These are phyloP conservation scores for Tilletia walkeri DNA, from an alignment of 1,284 basidiomycete species.

Conservation along the genomic window DNA sequence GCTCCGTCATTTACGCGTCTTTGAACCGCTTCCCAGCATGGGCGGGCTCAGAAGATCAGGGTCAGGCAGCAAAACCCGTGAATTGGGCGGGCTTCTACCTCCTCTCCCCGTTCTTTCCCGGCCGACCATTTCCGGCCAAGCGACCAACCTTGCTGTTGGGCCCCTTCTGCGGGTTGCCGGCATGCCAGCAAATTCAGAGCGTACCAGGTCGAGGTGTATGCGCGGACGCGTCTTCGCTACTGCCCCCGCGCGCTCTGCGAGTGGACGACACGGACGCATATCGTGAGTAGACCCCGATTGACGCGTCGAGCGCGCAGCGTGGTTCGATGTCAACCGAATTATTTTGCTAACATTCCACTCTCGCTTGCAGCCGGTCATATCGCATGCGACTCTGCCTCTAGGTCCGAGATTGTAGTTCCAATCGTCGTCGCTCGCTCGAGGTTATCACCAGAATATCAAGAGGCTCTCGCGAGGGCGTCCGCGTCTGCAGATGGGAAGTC, in stretches of 20 bases:
- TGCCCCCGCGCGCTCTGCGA: slow-evolving; percentile 47
- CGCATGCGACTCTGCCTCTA: slow-evolving; percentile 56
- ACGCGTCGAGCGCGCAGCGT: neutral
- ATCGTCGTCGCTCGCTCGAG: slow-evolving; percentile 39
- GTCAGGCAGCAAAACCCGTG: slow-evolving; percentile 33
- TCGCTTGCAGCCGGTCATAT: slow-evolving; percentile 54
- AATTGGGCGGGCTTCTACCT: slow-evolving; percentile 58
- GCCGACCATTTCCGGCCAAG: slow-evolving; percentile 22
- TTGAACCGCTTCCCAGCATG: slow-evolving; percentile 46
- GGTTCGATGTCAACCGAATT: too few species aligned
- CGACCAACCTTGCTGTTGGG: slow-evolving; percentile 53
- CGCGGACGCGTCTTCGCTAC: slow-evolving; percentile 50
- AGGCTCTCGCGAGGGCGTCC: slow-evolving; percentile 24
- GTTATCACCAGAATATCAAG: slow-evolving; percentile 28
- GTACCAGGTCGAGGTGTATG: slow-evolving; percentile 56
- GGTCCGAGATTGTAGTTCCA: slow-evolving; percentile 57
- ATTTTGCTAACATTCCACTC: neutral
- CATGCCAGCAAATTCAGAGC: slow-evolving; percentile 53
- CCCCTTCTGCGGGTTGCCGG: slow-evolving; percentile 58
- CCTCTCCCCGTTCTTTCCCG: slow-evolving; percentile 52
- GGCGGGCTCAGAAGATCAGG: slow-evolving; percentile 13
- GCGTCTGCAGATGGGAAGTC: slow-evolving; percentile 25
- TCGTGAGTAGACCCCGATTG: slow-evolving; percentile 27
- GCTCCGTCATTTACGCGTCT: slow-evolving; percentile 44
- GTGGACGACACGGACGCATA: slow-evolving; percentile 55